These are phyloP conservation scores for Haematococcus sp. DNA, from an alignment of 139 green algal species.

Conservation along the genomic window DNA sequence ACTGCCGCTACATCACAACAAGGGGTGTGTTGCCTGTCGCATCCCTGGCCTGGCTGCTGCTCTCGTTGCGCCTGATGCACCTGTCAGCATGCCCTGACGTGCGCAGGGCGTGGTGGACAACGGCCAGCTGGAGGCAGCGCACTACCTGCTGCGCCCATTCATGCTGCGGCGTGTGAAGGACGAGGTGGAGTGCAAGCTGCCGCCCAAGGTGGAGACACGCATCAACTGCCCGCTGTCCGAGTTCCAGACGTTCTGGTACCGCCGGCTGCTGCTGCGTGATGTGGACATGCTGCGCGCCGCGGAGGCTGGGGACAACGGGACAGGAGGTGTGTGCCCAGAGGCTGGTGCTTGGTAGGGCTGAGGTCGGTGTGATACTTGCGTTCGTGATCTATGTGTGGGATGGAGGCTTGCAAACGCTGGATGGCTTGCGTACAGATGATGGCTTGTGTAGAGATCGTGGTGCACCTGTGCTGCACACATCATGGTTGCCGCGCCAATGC, in stretches of 20 bases:
- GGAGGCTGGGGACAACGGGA: constrained; percentile 10
- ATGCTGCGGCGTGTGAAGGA: constrained; percentile 79
- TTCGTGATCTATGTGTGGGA: too few relatives aligned
- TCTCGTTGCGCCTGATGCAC: not conserved
- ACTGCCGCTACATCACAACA: too few relatives aligned
- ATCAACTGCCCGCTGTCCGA: constrained; percentile 57
- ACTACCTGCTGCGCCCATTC: constrained; percentile 74
- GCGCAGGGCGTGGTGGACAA: constrained; percentile 45
- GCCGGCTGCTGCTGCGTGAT: constrained; percentile 51
- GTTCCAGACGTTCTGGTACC: constrained; percentile 58
- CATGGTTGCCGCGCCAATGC: not conserved
- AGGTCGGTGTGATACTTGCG: too few relatives aligned
- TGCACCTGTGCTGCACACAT: not conserved
- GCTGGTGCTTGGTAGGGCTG: not conserved
- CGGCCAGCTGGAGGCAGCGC: constrained; percentile 45
- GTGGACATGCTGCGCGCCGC: constrained; percentile 25
- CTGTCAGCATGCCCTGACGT: not conserved
- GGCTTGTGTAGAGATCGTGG: too few relatives aligned
- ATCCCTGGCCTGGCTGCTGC: not conserved
- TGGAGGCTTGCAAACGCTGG: too few relatives aligned
- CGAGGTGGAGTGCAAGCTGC: constrained; percentile 52
- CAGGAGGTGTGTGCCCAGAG: not conserved
- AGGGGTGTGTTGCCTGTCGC: not conserved
- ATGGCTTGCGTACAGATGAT: too few relatives aligned
- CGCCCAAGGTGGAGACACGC: constrained; percentile 64